A percentile compares a stretch with the other conserved stretches of the same genome.
These are phyloP conservation scores for Phytophthora meadii DNA, from an alignment of 352 stramenopile genomes.

Conservation along the genomic window DNA sequence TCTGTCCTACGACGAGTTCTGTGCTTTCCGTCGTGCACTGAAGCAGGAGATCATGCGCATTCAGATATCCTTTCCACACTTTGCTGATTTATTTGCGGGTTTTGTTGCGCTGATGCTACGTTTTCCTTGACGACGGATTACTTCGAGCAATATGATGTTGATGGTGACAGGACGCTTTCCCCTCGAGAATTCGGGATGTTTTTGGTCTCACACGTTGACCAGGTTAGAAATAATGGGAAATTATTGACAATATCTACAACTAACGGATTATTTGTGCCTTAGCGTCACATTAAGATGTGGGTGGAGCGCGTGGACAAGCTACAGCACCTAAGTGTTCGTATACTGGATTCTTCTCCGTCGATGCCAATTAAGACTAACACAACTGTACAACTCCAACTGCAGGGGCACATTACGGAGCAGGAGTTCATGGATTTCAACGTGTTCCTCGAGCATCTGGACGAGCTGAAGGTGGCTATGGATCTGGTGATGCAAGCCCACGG, in stretches of 20 bases:
- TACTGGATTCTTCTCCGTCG: not conserved
- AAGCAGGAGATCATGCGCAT: slow-evolving; percentile 88
- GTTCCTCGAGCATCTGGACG: slow-evolving; percentile 84
- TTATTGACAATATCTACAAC: not conserved
- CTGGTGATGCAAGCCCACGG: slow-evolving; percentile 85
- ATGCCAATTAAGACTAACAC: not conserved
- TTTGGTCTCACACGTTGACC: slow-evolving; percentile 84
- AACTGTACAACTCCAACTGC: not conserved
- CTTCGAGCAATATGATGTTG: slow-evolving; percentile 91
- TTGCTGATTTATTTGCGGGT: not conserved
- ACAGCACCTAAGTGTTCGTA: slow-evolving; percentile 57
- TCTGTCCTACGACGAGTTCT: slow-evolving; percentile 86
- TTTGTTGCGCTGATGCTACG: not conserved
- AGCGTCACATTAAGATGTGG: slow-evolving; percentile 74
- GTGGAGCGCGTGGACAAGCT: slow-evolving; percentile 82
- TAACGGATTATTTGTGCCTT: not conserved
- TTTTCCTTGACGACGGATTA: slow-evolving; percentile 70
- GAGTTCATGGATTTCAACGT: slow-evolving; percentile 88
- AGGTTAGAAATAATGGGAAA: slow-evolving; percentile 38
- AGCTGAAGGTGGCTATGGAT: slow-evolving; percentile 86
- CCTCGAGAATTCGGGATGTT: slow-evolving; percentile 90
- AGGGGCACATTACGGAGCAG: slow-evolving; percentile 78
- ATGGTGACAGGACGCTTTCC: slow-evolving; percentile 81
- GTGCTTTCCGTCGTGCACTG: slow-evolving; percentile 71
- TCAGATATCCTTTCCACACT: slow-evolving; percentile 84